Conservation (phyloP, 2,329 filamentous ascomycete genomes). For the Nemania sp. region DNA sequence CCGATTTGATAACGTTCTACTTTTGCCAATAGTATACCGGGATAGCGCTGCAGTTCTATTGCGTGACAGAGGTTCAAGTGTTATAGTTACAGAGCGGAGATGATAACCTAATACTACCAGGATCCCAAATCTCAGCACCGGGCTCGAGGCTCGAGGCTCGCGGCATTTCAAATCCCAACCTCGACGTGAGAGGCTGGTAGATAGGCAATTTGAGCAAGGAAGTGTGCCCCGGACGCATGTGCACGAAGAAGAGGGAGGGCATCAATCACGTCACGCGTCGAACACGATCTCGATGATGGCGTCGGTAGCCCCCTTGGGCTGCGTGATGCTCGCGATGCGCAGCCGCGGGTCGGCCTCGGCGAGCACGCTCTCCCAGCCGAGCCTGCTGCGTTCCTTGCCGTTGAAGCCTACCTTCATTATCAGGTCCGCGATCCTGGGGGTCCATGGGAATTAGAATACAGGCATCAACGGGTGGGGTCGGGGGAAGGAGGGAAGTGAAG, state of each 20-base stretch:
- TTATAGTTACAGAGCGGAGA: too few species aligned
- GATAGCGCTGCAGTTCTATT: too few species aligned
- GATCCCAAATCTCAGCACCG: too few species aligned
- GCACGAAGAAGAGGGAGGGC: too few species aligned
- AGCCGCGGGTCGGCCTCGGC: conserved; percentile 27
- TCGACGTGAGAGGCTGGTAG: too few species aligned
- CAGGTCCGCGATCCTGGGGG: conserved; percentile 32
- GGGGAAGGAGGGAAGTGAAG: not conserved
- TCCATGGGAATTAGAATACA: not conserved
- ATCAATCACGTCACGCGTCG: conserved; percentile 19
- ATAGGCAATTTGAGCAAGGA: not conserved
- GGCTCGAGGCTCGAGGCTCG: too few species aligned
- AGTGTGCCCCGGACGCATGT: not conserved
- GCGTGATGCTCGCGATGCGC: conserved; percentile 23
- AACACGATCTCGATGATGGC: conserved; percentile 29
- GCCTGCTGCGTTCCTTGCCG: conserved; percentile 27
- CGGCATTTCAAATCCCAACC: too few species aligned
- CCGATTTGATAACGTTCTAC: too few species aligned
- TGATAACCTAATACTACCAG: not conserved
- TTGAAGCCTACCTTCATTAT: conserved; percentile 32
- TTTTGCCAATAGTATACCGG: too few species aligned
- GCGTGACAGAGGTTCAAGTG: too few species aligned
- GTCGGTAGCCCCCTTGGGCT: conserved; percentile 24
- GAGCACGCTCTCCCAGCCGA: conserved; percentile 29
- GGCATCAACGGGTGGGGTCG: too few species aligned